These are phyloP conservation scores for Fragaria ananassa DNA, from an alignment of 306 rosid genomes.

Conservation along the genomic window DNA sequence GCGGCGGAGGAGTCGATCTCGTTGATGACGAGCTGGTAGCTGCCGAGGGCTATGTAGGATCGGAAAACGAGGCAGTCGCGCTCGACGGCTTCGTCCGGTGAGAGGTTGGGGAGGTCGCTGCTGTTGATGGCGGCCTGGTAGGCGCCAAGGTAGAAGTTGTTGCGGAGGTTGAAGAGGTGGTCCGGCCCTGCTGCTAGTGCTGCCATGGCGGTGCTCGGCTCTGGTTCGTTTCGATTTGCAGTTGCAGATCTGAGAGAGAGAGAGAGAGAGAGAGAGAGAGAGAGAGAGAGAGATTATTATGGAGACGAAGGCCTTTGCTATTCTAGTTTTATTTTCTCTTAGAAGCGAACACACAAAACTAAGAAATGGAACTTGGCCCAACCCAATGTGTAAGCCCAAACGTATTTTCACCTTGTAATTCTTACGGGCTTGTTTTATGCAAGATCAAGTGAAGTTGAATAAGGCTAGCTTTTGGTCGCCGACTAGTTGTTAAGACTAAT, in stretches of 20 bases:
- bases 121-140: conserved; percentile 86
- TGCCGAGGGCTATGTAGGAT: conserved; percentile 88
- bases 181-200: conserved; percentile 66
- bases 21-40: conserved; percentile 62
- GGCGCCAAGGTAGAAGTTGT: conserved; percentile 90
- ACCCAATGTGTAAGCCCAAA: not conserved
- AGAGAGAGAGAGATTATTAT: not conserved
- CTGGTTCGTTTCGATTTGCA: not conserved
- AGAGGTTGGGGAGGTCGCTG: conserved; percentile 68
- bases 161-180: conserved; percentile 73
- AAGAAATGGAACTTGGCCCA: not conserved
- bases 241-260: conserved; percentile 21
- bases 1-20: conserved; percentile 87
- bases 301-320: not conserved
- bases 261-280: not conserved
- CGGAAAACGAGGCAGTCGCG: conserved; percentile 79
- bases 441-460: too few relatives aligned
- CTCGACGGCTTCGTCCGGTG: conserved; percentile 72
- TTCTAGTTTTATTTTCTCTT: not conserved
- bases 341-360: not conserved
- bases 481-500: not conserved
- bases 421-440: not conserved
- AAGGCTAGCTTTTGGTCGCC: too few relatives aligned
- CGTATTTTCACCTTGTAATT: not conserved
- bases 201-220: conserved; percentile 22